These are phyloP conservation scores for Candida tunisiensis DNA, from an alignment of 1,139 yeast species.

Conservation along the genomic window DNA sequence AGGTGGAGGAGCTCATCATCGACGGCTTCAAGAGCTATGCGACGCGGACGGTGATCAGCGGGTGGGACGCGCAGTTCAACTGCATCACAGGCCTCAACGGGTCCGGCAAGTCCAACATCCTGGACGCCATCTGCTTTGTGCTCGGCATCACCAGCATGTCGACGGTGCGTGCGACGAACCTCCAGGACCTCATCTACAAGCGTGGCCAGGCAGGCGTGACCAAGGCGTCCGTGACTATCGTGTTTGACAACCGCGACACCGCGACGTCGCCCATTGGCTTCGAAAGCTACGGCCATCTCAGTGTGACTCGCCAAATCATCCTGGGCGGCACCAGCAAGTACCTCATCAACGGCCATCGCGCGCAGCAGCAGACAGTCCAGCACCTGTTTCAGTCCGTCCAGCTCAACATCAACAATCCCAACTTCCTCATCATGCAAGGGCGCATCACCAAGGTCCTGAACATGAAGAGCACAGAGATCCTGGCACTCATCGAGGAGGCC, in stretches of 20 bases:
- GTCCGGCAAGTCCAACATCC: constrained; percentile 87
- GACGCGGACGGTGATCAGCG: constrained; percentile 85
- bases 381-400: constrained; percentile 89
- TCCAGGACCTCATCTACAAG: constrained; percentile 88
- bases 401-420: constrained; percentile 89
- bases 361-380: constrained; percentile 86
- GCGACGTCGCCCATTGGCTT: constrained; percentile 77
- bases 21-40: constrained; percentile 99
- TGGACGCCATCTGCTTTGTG: constrained; percentile 97
- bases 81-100: constrained; percentile 98
- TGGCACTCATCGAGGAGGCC: constrained; percentile 91
- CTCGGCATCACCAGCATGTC: constrained; percentile 89
- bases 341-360: constrained; percentile 88
- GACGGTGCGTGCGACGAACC: constrained; percentile 82
- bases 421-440: constrained; percentile 97
- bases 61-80: constrained; percentile 93
- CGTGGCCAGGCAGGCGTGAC: constrained; percentile 98
- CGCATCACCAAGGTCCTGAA: constrained; percentile 91
- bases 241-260: constrained; percentile 72
- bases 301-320: constrained; percentile 83
- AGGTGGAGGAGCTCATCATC: constrained; percentile 84
- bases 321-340: constrained; percentile 89
- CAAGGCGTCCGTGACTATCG: constrained; percentile 91
- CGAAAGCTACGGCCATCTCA: constrained; percentile 61
- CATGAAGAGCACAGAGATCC: constrained; percentile 84